phyloP scores from a whole-genome alignment of 768 basidiomycete genomes.

The Agaricus blazei region DNA sequence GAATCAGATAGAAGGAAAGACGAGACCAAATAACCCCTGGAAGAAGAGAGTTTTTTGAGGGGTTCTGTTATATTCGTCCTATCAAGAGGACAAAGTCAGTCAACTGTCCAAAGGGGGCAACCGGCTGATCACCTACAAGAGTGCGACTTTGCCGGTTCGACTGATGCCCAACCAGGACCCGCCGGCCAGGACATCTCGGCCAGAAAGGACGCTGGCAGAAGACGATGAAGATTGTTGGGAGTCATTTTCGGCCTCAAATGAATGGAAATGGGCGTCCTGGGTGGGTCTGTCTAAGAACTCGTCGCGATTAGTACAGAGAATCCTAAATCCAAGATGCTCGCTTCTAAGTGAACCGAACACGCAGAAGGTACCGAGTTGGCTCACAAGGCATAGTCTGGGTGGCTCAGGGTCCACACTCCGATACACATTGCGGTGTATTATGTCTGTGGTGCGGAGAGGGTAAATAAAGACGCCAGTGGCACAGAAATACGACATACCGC shows the following conservation, averaged over 20 bases:
- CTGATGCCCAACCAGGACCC: constrained; percentile 82
- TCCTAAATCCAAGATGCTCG: constrained; percentile 32
- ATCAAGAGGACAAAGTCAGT: constrained; percentile 17
- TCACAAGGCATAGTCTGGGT: constrained; percentile 76
- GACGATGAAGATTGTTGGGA: background rate
- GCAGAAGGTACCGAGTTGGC: constrained; percentile 21
- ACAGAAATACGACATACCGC: background rate
- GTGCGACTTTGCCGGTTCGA: constrained; percentile 58
- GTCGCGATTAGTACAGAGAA: constrained; percentile 75
- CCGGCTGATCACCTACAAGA: constrained; percentile 49
- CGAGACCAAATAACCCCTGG: constrained; percentile 65
- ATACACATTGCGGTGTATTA: constrained; percentile 56
- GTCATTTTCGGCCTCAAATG: constrained; percentile 38
- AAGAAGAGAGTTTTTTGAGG: constrained; percentile 39
- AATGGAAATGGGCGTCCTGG: constrained; percentile 59
- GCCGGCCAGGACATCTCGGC: constrained; percentile 66
- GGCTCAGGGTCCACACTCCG: constrained; percentile 70
- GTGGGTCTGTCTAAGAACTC: constrained; percentile 69
- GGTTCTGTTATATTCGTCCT: constrained; percentile 87
- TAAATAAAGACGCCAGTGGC: background rate
- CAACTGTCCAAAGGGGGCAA: constrained; percentile 3
- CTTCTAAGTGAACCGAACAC: background rate
- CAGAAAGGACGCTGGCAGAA: constrained; percentile 54
- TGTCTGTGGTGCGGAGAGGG: background rate
- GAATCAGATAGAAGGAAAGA: constrained; percentile 59